Evolutionary conservation across 1,284 basidiomycete genomes (phyloP).

Genomic region (Marasmius oreades): DNA sequence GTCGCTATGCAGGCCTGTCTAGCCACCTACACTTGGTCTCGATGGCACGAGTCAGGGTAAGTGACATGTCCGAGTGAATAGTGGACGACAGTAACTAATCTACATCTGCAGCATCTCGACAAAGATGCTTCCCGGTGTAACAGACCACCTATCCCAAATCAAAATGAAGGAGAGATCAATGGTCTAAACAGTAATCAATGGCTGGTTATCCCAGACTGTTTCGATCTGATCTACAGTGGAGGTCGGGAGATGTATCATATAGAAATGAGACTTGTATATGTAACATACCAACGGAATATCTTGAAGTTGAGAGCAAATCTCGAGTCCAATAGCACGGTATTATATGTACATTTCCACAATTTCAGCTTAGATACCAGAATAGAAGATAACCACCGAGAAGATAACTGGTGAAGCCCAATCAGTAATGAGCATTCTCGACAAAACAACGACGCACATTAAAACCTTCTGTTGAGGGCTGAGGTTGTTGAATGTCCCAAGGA

Average conservation of each 20-base stretch:
- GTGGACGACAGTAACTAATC: background rate
- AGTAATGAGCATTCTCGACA: background rate
- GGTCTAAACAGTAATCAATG: background rate
- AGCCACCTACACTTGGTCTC: background rate
- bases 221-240: background rate
- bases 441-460: conserved; percentile 34
- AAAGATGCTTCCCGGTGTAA: background rate
- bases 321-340: background rate
- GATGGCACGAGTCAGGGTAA: background rate
- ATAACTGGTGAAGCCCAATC: conserved; percentile 11
- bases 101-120: background rate
- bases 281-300: conserved; percentile 1
- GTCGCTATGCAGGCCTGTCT: background rate
- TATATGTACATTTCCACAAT: background rate
- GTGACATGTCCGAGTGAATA: background rate
- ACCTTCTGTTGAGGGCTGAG: conserved; percentile 66
- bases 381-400: conserved; percentile 59
- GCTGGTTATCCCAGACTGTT: background rate
- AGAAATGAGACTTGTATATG: background rate
- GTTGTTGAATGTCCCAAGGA: conserved; percentile 35
- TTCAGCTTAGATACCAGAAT: conserved; percentile 50
- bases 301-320: background rate
- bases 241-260: background rate
- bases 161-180: background rate
- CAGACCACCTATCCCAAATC: background rate